Conservation (phyloP, 2,329 filamentous ascomycete species). For the Magnaporthiopsis rhizophila region DNA sequence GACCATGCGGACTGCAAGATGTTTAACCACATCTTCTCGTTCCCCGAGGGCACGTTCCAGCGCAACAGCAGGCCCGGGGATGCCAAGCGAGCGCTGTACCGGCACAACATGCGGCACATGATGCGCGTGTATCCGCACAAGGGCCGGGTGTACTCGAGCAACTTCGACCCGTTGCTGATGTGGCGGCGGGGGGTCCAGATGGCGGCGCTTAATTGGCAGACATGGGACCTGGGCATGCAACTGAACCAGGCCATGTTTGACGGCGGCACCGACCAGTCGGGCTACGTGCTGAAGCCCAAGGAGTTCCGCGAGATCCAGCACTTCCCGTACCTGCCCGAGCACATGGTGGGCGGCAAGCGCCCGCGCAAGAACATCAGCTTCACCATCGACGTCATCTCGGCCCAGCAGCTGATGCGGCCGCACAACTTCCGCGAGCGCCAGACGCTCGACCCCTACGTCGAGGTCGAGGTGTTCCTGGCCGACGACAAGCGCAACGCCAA, state of each 20-base stretch:
- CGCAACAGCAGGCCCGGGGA: conserved; percentile 69
- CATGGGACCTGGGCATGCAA: conserved; percentile 90
- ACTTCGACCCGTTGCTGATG: conserved; percentile 88
- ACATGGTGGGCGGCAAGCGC: conserved; percentile 46
- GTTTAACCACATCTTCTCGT: conserved; percentile 93
- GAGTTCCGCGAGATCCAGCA: conserved; percentile 69
- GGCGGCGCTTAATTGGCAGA: conserved; percentile 98
- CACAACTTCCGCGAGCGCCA: conserved; percentile 45
- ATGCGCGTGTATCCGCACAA: conserved; percentile 92
- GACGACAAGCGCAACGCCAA: conserved; percentile 81
- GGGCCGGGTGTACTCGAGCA: conserved; percentile 75
- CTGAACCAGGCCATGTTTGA: conserved; percentile 98
- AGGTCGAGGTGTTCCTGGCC: conserved; percentile 89
- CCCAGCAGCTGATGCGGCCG: conserved; percentile 86
- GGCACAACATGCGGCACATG: conserved; percentile 84
- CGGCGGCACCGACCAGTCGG: conserved; percentile 74
- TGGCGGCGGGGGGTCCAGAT: conserved; percentile 97
- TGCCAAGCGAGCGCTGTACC: conserved; percentile 69
- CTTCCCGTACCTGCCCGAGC: conserved; percentile 44
- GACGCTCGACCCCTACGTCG: conserved; percentile 84
- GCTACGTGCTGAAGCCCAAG: conserved; percentile 88
- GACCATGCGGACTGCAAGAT: conserved; percentile 69
- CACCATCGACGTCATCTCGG: conserved; percentile 81
- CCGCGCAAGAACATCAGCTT: conserved; percentile 79
- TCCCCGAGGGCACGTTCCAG: conserved; percentile 83